Percentiles rank a stretch among this genome's conserved stretches.
phyloP scores from a whole-genome alignment of 2,329 filamentous ascomycete genomes.

The Diplodia seriata region DNA sequence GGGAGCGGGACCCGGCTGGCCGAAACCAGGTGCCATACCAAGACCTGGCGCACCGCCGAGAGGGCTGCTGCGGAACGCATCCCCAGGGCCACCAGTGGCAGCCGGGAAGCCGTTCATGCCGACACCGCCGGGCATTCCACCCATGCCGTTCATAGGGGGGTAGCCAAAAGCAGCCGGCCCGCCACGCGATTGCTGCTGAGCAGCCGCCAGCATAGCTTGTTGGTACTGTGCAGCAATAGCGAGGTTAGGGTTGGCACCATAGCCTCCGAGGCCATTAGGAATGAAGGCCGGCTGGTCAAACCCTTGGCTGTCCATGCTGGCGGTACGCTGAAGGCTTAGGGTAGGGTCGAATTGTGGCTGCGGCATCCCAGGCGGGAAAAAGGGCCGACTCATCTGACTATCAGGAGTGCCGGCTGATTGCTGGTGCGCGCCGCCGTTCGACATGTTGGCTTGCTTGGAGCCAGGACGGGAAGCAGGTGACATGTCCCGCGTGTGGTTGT shows the following conservation, averaged over 20 bases:
- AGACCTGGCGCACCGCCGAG: slow-evolving; percentile 29
- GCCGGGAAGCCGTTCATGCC: slow-evolving; percentile 30
- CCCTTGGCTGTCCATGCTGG: slow-evolving; percentile 58
- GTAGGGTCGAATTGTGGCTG: slow-evolving; percentile 48
- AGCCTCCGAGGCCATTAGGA: slow-evolving; percentile 45
- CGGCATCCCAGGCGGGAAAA: slow-evolving; percentile 46
- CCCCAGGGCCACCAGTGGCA: slow-evolving; percentile 19
- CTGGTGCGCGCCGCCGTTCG: slow-evolving; percentile 34
- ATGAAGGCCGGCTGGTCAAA: slow-evolving; percentile 52
- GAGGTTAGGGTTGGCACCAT: slow-evolving; percentile 42
- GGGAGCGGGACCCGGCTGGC: slow-evolving; percentile 20
- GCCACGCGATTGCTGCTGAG: slow-evolving; percentile 23
- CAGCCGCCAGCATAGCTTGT: slow-evolving; percentile 59
- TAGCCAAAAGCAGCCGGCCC: slow-evolving; percentile 29
- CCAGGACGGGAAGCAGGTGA: slow-evolving; percentile 46
- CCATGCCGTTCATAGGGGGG: slow-evolving; percentile 30
- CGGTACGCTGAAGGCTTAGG: slow-evolving; percentile 53
- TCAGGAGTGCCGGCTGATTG: slow-evolving; percentile 34
- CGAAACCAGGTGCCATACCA: slow-evolving; percentile 29
- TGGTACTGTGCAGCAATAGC: slow-evolving; percentile 58
- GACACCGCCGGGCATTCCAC: slow-evolving; percentile 26
- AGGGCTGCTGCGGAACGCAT: slow-evolving; percentile 29
- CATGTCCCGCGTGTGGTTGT: slow-evolving; percentile 41
- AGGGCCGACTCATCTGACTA: slow-evolving; percentile 41
- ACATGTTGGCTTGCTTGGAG: slow-evolving; percentile 43